These are phyloP conservation scores for Geoglossum cookeanum DNA, from an alignment of 2,329 filamentous ascomycete species.

Conservation along the genomic window DNA sequence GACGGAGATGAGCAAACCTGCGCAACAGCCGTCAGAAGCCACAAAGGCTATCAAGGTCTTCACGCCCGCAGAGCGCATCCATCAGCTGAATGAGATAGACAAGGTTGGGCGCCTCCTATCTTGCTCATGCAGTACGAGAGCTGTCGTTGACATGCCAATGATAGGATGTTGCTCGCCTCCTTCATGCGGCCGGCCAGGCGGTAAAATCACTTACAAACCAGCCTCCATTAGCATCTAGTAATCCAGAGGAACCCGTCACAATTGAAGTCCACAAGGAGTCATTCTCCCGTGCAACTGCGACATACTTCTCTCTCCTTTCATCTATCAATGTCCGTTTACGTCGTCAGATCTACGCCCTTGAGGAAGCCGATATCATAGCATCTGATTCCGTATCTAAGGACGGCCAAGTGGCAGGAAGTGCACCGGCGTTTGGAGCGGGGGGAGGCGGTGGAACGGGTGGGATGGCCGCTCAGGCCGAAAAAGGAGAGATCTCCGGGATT, in stretches of 20 bases:
- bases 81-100: slow-evolving; percentile 65
- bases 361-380: slow-evolving; percentile 58
- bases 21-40: slow-evolving; percentile 10
- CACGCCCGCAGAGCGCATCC: slow-evolving; percentile 57
- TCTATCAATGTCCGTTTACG: slow-evolving; percentile 56
- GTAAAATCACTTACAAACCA: slow-evolving; percentile 40
- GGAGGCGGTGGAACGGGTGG: slow-evolving; percentile 15
- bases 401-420: slow-evolving; percentile 14
- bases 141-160: slow-evolving; percentile 13
- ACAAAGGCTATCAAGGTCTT: slow-evolving; percentile 24
- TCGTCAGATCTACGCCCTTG: slow-evolving; percentile 57
- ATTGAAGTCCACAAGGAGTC: slow-evolving; percentile 37
- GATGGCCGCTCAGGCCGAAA: slow-evolving; percentile 8
- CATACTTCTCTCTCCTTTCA: slow-evolving; percentile 56
- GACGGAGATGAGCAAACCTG: slow-evolving; percentile 6
- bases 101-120: slow-evolving; percentile 25
- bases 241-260: slow-evolving; percentile 16
- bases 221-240: slow-evolving; percentile 11
- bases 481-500: slow-evolving; percentile 11
- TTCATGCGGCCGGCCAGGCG: slow-evolving; percentile 40
- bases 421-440: slow-evolving; percentile 9
- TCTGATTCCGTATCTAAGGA: slow-evolving; percentile 21
- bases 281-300: slow-evolving; percentile 33
- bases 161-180: slow-evolving; percentile 32
- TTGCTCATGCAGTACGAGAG: background rate